Base-by-base conservation (phyloP, 2,329 filamentous ascomycete species). In the Pyricularia grisea region DNA sequence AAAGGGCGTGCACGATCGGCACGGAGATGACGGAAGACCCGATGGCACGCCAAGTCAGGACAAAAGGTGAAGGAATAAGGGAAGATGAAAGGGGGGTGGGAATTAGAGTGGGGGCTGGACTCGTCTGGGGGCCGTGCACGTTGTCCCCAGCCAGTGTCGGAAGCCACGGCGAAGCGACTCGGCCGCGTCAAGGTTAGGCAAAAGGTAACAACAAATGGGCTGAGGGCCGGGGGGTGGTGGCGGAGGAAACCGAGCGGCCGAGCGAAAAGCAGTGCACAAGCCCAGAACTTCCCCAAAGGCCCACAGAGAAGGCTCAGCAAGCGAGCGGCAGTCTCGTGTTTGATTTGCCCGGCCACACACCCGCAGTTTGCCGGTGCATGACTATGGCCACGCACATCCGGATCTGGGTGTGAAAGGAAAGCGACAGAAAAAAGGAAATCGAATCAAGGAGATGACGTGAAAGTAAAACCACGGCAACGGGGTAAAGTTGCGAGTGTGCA, bases 151-250 rank as follows among this genome's bases (percentile, higher is more conserved):
- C 42, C 42, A 50, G 42, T 20, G 42, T 67, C 66, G 66, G 66
- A 67, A 60, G 66, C 36, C 42, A 67, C 42, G 66, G 66, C 66
- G 66, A 55, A 55, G 66, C 66, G 66, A 55, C 36, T 67, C 66
- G 66, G 66, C 27, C 30, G 66, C 23, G 25, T 27, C 66, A 55
- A 27, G 64, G 64, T 28, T 64, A 30, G 60, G 60, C 36, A 50
- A 36, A 31, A 36, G 28, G 65, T 42, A 66, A 36, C 42, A 25
- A 36, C 23, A 66, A 66, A 66, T 67, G 66, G 66, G 66, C 66
- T 67, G 42, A 67, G 66, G 63, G 63, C 66, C 66, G 42, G 30
- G 66, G 33, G 28, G 28, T 65, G 63, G 33, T 31, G 28, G 63
- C 63, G 28, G 63, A 33, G 28, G 63, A 30, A 30, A 65, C 63